Evolutionary conservation across 768 basidiomycete genomes (phyloP).

Genomic region (Amanita muscaria): DNA sequence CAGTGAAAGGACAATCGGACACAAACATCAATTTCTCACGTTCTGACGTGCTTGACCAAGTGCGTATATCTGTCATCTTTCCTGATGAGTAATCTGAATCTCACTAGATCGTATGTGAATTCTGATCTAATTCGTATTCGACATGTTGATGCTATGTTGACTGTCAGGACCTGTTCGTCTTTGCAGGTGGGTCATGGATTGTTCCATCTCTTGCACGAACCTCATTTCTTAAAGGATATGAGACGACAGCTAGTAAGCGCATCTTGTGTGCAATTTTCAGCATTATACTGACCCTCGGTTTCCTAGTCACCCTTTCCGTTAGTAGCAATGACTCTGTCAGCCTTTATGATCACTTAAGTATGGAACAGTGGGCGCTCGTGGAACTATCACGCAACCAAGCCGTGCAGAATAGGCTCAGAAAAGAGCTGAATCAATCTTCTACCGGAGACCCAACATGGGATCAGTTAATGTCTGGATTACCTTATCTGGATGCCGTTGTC

Average conservation of each 20-base stretch:
- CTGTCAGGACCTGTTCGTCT: slow-evolving; percentile 25
- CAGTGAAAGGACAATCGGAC: slow-evolving; percentile 28
- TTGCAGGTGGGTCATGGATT: slow-evolving; percentile 23
- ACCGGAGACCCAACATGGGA: slow-evolving; percentile 4
- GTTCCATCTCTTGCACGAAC: background rate
- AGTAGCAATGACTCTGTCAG: too few species aligned
- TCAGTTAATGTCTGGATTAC: slow-evolving; percentile 14
- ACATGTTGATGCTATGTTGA: background rate
- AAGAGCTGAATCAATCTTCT: slow-evolving; percentile 17
- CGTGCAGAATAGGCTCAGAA: slow-evolving; percentile 20
- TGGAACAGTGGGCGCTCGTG: slow-evolving; percentile 22
- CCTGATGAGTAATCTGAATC: background rate
- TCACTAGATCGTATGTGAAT: slow-evolving; percentile 7
- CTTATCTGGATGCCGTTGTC: slow-evolving; percentile 14
- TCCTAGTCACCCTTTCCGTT: too few species aligned
- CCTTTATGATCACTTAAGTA: too few species aligned
- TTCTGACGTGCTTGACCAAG: slow-evolving; percentile 30
- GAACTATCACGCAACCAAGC: slow-evolving; percentile 23
- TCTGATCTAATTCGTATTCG: background rate
- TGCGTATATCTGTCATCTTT: slow-evolving; percentile 7
- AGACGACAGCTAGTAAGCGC: slow-evolving; percentile 41
- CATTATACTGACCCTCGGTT: too few species aligned
- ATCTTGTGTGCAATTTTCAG: background rate
- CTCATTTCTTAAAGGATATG: slow-evolving; percentile 33
- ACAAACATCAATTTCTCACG: slow-evolving; percentile 26